phyloP scores from a whole-genome alignment of 148 eudicot genomes.

The Suaeda aralocaspica region DNA sequence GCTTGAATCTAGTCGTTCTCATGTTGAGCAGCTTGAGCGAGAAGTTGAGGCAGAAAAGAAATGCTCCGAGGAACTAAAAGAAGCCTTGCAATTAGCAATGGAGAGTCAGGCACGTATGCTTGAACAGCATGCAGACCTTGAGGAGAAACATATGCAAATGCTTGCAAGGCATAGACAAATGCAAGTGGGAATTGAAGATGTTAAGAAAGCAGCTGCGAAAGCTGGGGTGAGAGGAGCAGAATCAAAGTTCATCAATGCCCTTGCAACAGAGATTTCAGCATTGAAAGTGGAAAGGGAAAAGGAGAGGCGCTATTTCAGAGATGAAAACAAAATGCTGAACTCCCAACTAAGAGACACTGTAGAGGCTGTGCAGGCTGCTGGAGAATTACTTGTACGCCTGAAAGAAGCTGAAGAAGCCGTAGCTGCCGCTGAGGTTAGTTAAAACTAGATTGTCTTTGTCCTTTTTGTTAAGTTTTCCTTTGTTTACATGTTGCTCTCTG shows the following conservation, averaged over 20 bases:
- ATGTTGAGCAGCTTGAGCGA: slow-evolving; percentile 48
- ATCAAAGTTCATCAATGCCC: slow-evolving; percentile 81
- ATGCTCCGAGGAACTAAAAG: slow-evolving; percentile 88
- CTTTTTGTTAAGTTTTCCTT: background rate
- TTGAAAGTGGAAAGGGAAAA: slow-evolving; percentile 82
- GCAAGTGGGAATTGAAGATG: slow-evolving; percentile 86
- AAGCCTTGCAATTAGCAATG: slow-evolving; percentile 93
- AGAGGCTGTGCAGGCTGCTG: slow-evolving; percentile 97
- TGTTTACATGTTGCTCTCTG: background rate
- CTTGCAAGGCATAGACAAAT: slow-evolving; percentile 73
- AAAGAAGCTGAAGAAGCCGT: slow-evolving; percentile 94
- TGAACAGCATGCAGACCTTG: slow-evolving; percentile 90
- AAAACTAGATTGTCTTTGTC: background rate
- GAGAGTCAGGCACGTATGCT: slow-evolving; percentile 97
- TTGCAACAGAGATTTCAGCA: slow-evolving; percentile 84
- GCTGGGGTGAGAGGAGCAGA: slow-evolving; percentile 87
- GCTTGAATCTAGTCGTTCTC: slow-evolving; percentile 57
- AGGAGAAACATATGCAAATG: slow-evolving; percentile 81
- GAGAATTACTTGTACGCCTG: slow-evolving; percentile 91
- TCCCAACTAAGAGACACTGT: slow-evolving; percentile 91
- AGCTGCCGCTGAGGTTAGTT: slow-evolving; percentile 75
- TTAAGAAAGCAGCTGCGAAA: slow-evolving; percentile 82
- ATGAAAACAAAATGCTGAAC: slow-evolving; percentile 80
- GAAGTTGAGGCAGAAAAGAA: slow-evolving; percentile 72
- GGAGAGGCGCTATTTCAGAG: slow-evolving; percentile 72